Evolutionary conservation across 768 basidiomycete genomes (phyloP).

Genomic region (Brasilioporus rufonigricans): DNA sequence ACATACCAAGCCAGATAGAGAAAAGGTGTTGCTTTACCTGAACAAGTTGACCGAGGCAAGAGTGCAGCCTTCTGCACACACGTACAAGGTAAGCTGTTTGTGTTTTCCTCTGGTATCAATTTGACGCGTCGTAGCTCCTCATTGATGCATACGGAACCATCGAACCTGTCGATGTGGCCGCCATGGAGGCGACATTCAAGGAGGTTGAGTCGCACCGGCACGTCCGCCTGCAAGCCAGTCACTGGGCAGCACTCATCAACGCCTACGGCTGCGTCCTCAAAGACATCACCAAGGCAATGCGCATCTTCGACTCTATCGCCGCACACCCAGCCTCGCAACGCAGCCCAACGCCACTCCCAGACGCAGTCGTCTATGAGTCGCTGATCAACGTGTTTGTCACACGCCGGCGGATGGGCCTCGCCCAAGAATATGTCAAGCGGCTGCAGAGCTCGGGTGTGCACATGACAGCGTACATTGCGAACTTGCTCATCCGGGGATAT

Average conservation of each 20-base stretch:
- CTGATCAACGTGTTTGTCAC: conserved; percentile 84
- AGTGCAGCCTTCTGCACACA: conserved; percentile 81
- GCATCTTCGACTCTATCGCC: conserved; percentile 73
- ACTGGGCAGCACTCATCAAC: conserved; percentile 86
- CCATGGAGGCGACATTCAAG: conserved; percentile 74
- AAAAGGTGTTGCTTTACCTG: conserved; percentile 73
- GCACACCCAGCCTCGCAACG: conserved; percentile 44
- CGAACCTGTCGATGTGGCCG: conserved; percentile 71
- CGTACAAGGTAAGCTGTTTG: conserved; percentile 72
- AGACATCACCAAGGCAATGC: conserved; percentile 73
- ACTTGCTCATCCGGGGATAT: conserved; percentile 57
- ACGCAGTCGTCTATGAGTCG: conserved; percentile 87
- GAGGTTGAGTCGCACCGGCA: conserved; percentile 44
- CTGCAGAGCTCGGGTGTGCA: conserved; percentile 66
- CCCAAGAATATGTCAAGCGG: conserved; percentile 61
- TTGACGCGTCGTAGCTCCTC: conserved; percentile 53
- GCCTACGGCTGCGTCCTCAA: conserved; percentile 80
- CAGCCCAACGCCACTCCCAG: conserved; percentile 45
- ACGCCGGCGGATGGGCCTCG: conserved; percentile 73
- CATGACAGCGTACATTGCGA: conserved; percentile 95
- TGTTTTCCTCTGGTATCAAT: not conserved
- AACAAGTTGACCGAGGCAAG: conserved; percentile 55
- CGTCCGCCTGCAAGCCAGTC: conserved; percentile 45
- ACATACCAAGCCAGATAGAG: conserved; percentile 84
- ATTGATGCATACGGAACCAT: conserved; percentile 86